Conservation (phyloP, 805 yeast genomes). For the Ogataea chonburiensis region DNA sequence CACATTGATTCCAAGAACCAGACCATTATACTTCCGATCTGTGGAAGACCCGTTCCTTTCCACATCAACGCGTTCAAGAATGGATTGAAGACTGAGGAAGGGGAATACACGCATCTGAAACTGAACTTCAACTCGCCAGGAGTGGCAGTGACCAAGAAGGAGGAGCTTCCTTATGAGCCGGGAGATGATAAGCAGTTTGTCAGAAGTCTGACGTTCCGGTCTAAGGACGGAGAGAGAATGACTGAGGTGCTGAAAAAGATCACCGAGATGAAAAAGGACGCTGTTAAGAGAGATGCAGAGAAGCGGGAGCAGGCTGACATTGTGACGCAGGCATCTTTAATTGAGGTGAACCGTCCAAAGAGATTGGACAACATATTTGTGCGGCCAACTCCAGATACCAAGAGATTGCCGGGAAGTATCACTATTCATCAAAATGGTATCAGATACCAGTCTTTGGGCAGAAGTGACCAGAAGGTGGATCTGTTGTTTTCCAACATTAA, state of each 20-base stretch:
- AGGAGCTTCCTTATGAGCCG: slow-evolving; percentile 89
- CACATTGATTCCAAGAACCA: slow-evolving; percentile 87
- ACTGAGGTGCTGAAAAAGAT: slow-evolving; percentile 85
- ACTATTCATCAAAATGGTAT: slow-evolving; percentile 96
- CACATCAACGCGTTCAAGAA: slow-evolving; percentile 92
- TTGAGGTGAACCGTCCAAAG: slow-evolving; percentile 82
- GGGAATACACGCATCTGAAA: slow-evolving; percentile 87
- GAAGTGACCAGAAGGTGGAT: slow-evolving; percentile 85
- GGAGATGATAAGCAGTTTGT: slow-evolving; percentile 82
- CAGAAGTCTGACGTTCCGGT: slow-evolving; percentile 82
- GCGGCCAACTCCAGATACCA: slow-evolving; percentile 97
- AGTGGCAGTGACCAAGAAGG: slow-evolving; percentile 56
- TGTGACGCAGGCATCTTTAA: slow-evolving; percentile 82
- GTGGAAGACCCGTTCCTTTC: slow-evolving; percentile 97
- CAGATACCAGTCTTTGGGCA: slow-evolving; percentile 82
- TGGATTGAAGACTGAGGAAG: slow-evolving; percentile 95
- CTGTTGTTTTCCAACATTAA: slow-evolving; percentile 86
- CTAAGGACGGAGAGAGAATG: slow-evolving; percentile 89
- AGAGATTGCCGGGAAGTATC: slow-evolving; percentile 86
- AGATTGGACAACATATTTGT: slow-evolving; percentile 85
- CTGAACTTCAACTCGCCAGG: slow-evolving; percentile 94
- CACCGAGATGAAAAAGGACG: slow-evolving; percentile 87
- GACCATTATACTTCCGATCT: slow-evolving; percentile 84
- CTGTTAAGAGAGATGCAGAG: slow-evolving; percentile 87
- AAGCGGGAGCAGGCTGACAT: slow-evolving; percentile 91